Conservation (phyloP, 257 asterid genomes). For the Cordia subcordata region DNA sequence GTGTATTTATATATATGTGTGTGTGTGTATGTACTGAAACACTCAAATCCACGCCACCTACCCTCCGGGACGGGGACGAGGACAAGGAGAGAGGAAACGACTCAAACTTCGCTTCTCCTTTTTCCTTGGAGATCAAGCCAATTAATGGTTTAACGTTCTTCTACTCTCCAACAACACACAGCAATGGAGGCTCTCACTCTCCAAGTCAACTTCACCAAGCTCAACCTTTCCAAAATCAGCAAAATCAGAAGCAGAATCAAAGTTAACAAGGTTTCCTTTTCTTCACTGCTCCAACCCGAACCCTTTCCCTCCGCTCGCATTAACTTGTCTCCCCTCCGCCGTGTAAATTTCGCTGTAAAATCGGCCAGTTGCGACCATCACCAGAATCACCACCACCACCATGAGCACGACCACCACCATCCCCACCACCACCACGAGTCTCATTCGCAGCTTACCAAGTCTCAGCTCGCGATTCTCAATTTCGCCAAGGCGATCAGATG, state of each 20-base stretch:
- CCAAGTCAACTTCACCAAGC: conserved; percentile 13
- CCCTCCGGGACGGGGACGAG: neutral
- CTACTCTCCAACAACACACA: neutral
- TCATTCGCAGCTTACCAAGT: conserved; percentile 42
- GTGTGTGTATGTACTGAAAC: too few species aligned
- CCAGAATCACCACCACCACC: conserved; percentile 24
- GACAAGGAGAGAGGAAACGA: neutral
- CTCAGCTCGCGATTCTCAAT: conserved; percentile 54
- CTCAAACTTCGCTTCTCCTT: neutral
- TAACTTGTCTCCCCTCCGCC: conserved; percentile 4
- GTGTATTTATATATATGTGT: too few species aligned
- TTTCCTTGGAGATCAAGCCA: conserved; percentile 5
- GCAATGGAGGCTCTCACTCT: conserved; percentile 40
- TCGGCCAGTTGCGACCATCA: conserved; percentile 21
- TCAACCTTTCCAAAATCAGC: conserved; percentile 19
- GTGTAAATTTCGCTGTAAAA: neutral
- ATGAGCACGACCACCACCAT: conserved; percentile 22
- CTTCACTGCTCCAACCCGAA: conserved; percentile 2
- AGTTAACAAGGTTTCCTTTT: conserved; percentile 9
- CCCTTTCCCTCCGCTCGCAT: conserved; percentile 14
- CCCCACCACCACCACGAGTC: conserved; percentile 26
- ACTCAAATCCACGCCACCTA: neutral
- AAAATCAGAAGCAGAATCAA: conserved; percentile 25
- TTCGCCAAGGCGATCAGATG: conserved; percentile 60
- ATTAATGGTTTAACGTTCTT: conserved; percentile 1